Evolutionary conservation across 2,329 filamentous ascomycete species (phyloP), one percentile per base, ranked within the genome.

Genomic region (Thielaviopsis euricoi): DNA sequence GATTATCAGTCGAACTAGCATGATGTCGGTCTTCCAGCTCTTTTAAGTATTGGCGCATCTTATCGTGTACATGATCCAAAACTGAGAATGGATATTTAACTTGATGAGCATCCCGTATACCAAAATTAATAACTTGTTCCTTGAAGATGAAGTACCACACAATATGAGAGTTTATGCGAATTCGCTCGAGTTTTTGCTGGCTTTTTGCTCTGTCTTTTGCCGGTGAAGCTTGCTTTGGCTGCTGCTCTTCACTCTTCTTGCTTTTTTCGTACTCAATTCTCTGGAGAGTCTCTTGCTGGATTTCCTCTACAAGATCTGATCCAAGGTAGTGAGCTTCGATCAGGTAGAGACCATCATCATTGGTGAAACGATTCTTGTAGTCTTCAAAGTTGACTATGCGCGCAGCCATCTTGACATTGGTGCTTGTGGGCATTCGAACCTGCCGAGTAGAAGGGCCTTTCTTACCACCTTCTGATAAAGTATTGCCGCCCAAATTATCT

Each of bases 321-420:
- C 68, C 68, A 6, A 62, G 65, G 64, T 71, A 65, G 5, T 74
- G 66, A 17, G 71, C 71, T 1, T 74, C 71, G 21, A 74, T 65
- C 37, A 69, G 69, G 58, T 71, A 69, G n/a, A 69, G 66, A 23
- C 64, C 67, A 1, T 70, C 65, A 13, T 68, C 52, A 12, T 64
- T 65, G 13, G 69, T 64, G 61, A 70, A 71, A 56, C 69, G 66
- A 61, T 74, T 74, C 63, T 73, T 74, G 65, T 72, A 74, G 62
- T 70, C 67, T 61, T 73, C 71, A 57, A 73, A 73, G 63, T 71
- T 70, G 57, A 71, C 67, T 60, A 67, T 71, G 53, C 70, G 67
- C n/a, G 71, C 68, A 25, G 26, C 25, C 3, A 53, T 17, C 26
- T 37, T 37, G 26, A 53, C 26, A 7, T 53, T 53, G 51, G 51